Percentiles rank a stretch among this genome's conserved stretches.
These are phyloP conservation scores for Blastobotrys illinoisensis DNA, from an alignment of 1,139 yeast genomes.

Conservation along the genomic window DNA sequence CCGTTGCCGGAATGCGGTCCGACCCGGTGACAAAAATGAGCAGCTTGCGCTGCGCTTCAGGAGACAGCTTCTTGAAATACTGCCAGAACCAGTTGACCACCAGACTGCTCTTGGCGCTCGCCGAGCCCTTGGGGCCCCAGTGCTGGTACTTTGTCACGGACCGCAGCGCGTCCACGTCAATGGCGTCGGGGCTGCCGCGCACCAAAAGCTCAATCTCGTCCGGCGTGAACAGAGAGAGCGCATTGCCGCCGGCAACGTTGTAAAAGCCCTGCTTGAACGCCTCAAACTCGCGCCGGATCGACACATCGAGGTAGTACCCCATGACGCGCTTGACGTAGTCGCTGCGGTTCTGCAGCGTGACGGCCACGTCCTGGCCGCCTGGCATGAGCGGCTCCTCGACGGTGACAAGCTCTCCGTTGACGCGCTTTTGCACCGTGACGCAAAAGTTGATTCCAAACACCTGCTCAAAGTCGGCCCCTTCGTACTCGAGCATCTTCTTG, in stretches of 20 bases:
- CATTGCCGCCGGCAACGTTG: slow-evolving; percentile 74
- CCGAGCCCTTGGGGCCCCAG: slow-evolving; percentile 43
- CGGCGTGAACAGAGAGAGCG: slow-evolving; percentile 68
- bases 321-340: slow-evolving; percentile 60
- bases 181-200: slow-evolving; percentile 66
- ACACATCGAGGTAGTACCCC: slow-evolving; percentile 51
- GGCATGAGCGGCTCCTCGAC: slow-evolving; percentile 45
- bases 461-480: slow-evolving; percentile 41
- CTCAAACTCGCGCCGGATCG: slow-evolving; percentile 48
- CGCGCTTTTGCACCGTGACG: slow-evolving; percentile 28
- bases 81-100: slow-evolving; percentile 84
- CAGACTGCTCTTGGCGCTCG: slow-evolving; percentile 18
- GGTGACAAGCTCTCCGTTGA: slow-evolving; percentile 11
- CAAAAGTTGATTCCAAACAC: slow-evolving; percentile 47
- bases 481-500: slow-evolving; percentile 46
- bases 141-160: slow-evolving; percentile 71
- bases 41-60: slow-evolving; percentile 52
- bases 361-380: slow-evolving; percentile 50
- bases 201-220: slow-evolving; percentile 74
- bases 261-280: slow-evolving; percentile 67
- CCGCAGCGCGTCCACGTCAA: slow-evolving; percentile 62
- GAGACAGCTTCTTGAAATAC: slow-evolving; percentile 45
- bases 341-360: slow-evolving; percentile 51
- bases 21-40: slow-evolving; percentile 83
- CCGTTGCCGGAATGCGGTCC: slow-evolving; percentile 89